These are phyloP conservation scores for Diaporthe vexans DNA, from an alignment of 2,329 filamentous ascomycete genomes.

Conservation along the genomic window DNA sequence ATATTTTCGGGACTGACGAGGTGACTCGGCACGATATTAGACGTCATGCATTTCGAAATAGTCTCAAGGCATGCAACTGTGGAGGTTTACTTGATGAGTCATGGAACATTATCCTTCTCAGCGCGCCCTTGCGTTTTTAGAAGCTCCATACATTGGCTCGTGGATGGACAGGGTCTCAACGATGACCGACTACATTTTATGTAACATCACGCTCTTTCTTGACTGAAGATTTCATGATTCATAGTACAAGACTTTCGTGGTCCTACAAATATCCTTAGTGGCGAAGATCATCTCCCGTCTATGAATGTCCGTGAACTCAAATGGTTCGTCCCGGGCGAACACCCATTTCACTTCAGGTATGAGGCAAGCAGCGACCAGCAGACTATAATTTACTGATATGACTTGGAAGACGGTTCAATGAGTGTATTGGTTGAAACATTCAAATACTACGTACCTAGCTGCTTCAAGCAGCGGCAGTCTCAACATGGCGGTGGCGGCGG, in stretches of 20 bases:
- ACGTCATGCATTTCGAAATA: constrained; percentile 1
- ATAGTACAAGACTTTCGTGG: neutral
- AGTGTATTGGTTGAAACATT: neutral
- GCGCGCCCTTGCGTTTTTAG: neutral
- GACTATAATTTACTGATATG: no score
- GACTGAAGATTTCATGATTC: no score
- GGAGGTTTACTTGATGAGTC: neutral
- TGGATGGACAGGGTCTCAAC: neutral
- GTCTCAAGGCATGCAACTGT: neutral
- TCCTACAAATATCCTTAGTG: neutral
- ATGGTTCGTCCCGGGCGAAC: neutral
- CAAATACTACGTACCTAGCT: neutral
- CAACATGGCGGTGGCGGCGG: neutral
- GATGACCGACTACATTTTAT: neutral
- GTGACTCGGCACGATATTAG: neutral
- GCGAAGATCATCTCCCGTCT: neutral
- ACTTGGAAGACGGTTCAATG: neutral
- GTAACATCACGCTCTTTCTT: neutral
- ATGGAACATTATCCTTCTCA: neutral
- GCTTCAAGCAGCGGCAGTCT: neutral
- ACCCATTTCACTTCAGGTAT: neutral
- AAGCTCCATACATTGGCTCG: neutral
- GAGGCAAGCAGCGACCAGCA: neutral
- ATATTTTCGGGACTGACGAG: neutral
- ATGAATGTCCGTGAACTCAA: neutral